phyloP scores from a whole-genome alignment of 768 basidiomycete genomes.

The Pholiota molesta region DNA sequence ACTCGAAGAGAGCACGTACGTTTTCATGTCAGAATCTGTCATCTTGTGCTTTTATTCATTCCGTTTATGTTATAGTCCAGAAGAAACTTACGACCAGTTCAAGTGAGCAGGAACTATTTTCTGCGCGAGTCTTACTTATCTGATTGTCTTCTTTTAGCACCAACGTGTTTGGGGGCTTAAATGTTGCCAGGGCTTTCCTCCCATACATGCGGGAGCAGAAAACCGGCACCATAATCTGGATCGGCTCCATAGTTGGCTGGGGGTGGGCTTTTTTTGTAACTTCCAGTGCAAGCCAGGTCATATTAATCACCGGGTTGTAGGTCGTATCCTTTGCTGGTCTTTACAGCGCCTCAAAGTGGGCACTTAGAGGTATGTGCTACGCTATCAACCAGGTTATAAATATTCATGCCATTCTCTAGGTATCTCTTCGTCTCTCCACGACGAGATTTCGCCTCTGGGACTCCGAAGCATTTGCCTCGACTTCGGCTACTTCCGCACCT shows the following conservation, averaged over 20 bases:
- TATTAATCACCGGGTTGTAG: slow-evolving; percentile 11
- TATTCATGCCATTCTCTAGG: slow-evolving; percentile 21
- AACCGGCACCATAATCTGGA: slow-evolving; percentile 44
- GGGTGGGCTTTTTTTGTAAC: slow-evolving; percentile 18
- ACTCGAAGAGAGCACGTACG: slow-evolving; percentile 36
- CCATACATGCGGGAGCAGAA: slow-evolving; percentile 48
- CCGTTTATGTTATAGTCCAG: slow-evolving; percentile 29
- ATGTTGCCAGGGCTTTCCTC: slow-evolving; percentile 48
- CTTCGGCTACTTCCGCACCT: slow-evolving; percentile 43
- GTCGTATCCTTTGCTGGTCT: slow-evolving; percentile 35
- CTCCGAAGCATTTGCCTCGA: slow-evolving; percentile 40
- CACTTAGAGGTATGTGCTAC: slow-evolving; percentile 29
- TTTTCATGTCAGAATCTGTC: not conserved
- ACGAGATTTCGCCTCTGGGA: slow-evolving; percentile 41
- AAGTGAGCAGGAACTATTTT: slow-evolving; percentile 28
- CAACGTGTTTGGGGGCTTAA: slow-evolving; percentile 48
- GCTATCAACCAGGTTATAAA: not conserved
- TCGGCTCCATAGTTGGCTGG: slow-evolving; percentile 47
- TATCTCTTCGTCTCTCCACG: slow-evolving; percentile 34
- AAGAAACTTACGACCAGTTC: slow-evolving; percentile 41
- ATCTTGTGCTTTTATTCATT: too few species aligned
- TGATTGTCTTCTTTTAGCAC: slow-evolving; percentile 30
- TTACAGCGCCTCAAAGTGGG: slow-evolving; percentile 43
- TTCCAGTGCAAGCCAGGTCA: too few species aligned
- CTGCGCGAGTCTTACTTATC: not conserved